Conservation (phyloP, 2,329 filamentous ascomycete genomes). For the Botrytis fabae region DNA sequence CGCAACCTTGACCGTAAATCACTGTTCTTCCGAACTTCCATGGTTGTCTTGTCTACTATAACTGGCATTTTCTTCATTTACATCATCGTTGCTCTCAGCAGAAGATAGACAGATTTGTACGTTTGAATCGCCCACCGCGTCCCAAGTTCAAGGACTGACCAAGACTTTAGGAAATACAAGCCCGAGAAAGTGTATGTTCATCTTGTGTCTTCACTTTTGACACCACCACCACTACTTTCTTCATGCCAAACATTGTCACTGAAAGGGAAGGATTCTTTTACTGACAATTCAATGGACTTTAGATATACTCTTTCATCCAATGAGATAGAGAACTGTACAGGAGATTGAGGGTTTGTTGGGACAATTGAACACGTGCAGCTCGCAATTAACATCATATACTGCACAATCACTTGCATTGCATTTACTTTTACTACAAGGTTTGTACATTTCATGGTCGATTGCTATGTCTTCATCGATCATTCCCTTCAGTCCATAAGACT, state of each 20-base stretch:
- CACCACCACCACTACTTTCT: neutral
- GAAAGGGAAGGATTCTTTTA: neutral
- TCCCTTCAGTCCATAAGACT: neutral
- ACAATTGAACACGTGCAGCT: neutral
- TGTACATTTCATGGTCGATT: neutral
- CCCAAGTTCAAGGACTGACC: neutral
- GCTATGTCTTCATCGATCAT: neutral
- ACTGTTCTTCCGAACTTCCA: neutral
- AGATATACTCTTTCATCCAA: neutral
- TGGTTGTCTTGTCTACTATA: neutral
- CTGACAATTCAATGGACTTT: neutral
- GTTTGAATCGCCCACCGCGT: neutral
- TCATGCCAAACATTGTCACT: too few relatives aligned
- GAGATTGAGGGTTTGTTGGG: neutral
- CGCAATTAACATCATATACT: neutral
- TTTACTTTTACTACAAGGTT: constrained; percentile 3
- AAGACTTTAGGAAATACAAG: neutral
- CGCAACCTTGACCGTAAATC: neutral
- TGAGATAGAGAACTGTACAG: neutral
- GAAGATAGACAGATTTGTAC: neutral
- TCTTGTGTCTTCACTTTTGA: neutral
- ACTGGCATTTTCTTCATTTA: neutral
- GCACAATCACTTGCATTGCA: constrained; percentile 15
- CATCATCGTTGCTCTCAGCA: neutral
- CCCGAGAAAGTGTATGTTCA: neutral